Conservation (phyloP, 1,284 basidiomycete genomes). For the Rugosomyces carneus region DNA sequence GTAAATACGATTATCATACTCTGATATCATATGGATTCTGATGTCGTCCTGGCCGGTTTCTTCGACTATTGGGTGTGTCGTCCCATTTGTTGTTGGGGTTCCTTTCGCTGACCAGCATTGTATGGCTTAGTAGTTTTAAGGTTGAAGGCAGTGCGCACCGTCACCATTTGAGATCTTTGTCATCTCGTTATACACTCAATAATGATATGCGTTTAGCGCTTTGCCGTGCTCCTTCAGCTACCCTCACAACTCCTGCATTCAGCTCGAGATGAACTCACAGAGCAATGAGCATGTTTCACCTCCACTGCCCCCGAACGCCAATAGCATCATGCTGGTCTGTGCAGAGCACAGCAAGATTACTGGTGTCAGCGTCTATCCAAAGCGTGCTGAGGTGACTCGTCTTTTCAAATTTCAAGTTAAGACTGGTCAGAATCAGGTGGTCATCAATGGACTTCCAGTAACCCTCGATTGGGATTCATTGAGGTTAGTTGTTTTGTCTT, state of each 20-base stretch:
- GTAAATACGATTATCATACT: too few species aligned
- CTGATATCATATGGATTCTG: too few species aligned
- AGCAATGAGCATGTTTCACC: neutral
- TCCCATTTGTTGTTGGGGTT: too few species aligned
- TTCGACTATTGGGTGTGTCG: too few species aligned
- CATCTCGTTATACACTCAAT: neutral
- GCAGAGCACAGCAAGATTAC: slow-evolving; percentile 24
- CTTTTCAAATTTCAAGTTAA: slow-evolving; percentile 25
- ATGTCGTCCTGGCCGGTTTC: too few species aligned
- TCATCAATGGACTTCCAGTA: slow-evolving; percentile 24
- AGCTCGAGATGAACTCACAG: neutral
- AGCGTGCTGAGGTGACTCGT: slow-evolving; percentile 29
- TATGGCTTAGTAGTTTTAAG: too few species aligned
- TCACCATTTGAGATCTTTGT: too few species aligned
- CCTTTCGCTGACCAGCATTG: too few species aligned
- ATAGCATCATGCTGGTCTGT: slow-evolving; percentile 17
- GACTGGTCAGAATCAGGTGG: slow-evolving; percentile 27
- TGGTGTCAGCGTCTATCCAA: slow-evolving; percentile 28
- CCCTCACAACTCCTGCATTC: neutral
- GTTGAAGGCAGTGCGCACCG: too few species aligned
- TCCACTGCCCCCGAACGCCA: slow-evolving; percentile 2
- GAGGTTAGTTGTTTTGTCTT: slow-evolving; percentile 20
- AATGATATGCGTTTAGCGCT: neutral
- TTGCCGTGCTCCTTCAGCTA: neutral
- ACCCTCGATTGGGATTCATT: slow-evolving; percentile 26